A percentile compares a stretch with the other conserved stretches of the same genome.
Conservation (phyloP, 306 rosid species). For the Vigna reflexopilosa region DNA sequence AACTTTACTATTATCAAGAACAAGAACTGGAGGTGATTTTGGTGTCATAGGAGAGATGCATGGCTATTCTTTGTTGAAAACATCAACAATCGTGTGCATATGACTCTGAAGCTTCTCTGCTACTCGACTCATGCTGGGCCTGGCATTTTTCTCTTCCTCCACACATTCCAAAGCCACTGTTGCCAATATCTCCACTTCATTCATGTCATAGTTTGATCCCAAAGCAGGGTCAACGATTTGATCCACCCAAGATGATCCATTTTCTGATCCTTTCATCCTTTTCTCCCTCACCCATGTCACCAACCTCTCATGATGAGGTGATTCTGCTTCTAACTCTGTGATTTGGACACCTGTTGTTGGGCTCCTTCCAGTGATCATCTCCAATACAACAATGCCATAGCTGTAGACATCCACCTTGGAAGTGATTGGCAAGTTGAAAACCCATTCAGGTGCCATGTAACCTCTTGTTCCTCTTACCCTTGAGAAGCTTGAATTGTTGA, state of each 20-base stretch:
- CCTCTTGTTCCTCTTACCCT: conserved; percentile 69
- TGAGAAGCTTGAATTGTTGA: conserved; percentile 48
- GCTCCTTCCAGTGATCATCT: conserved; percentile 40
- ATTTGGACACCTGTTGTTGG: background rate
- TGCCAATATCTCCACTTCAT: conserved; percentile 27
- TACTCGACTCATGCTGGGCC: conserved; percentile 43
- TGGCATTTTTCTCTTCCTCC: conserved; percentile 14
- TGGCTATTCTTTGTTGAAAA: background rate
- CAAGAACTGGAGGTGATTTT: background rate
- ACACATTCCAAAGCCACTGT: conserved; percentile 45
- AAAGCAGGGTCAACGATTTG: conserved; percentile 35
- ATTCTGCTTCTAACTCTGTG: background rate
- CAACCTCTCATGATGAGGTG: conserved; percentile 5
- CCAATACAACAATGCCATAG: conserved; percentile 43
- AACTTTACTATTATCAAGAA: background rate
- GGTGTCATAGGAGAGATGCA: background rate
- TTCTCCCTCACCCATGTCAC: conserved; percentile 46
- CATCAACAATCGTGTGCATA: background rate
- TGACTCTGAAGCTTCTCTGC: conserved; percentile 16
- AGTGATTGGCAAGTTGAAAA: conserved; percentile 35
- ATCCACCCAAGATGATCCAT: conserved; percentile 40
- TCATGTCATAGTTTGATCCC: conserved; percentile 23
- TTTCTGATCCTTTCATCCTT: conserved; percentile 13
- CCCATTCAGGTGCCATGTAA: conserved; percentile 53
- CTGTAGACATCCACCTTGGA: conserved; percentile 46